Percentiles rank a stretch among this genome's conserved stretches.
Conservation (phyloP, 129 eudicot species). For the Artemisia argyi region DNA sequence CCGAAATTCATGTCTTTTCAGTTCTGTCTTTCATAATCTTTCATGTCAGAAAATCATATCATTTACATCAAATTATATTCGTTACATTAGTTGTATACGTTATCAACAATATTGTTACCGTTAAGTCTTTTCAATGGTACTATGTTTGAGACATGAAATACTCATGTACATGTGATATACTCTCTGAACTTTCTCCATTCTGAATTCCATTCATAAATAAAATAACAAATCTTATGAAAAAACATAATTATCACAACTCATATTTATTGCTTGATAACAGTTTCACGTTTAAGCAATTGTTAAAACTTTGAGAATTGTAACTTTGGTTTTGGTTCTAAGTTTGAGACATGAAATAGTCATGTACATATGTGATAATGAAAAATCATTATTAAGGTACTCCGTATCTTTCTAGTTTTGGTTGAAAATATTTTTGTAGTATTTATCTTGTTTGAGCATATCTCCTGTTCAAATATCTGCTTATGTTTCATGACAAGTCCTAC, state of each 20-base stretch:
- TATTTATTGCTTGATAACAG: no score
- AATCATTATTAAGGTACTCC: neutral
- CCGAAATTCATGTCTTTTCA: slow-evolving; percentile 6
- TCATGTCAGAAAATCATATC: slow-evolving; percentile 6
- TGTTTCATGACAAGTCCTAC: slow-evolving; percentile 34
- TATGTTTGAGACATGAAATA: no score
- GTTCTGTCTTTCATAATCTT: slow-evolving; percentile 18
- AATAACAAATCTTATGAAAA: no score
- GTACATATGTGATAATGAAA: slow-evolving; percentile 4
- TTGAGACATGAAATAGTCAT: neutral
- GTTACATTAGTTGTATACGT: neutral
- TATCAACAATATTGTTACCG: no score
- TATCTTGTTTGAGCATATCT: slow-evolving; percentile 33
- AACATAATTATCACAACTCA: no score
- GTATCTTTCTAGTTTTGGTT: slow-evolving; percentile 27
- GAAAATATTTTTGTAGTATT: slow-evolving; percentile 25
- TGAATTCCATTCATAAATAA: no score
- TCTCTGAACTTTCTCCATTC: no score
- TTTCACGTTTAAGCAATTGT: no score
- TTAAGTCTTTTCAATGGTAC: neutral
- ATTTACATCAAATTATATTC: neutral
- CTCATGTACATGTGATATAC: no score
- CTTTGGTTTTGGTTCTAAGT: neutral
- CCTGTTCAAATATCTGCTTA: slow-evolving; percentile 31
- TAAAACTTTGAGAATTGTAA: neutral